Conservation (phyloP, 1,284 basidiomycete genomes). For the Paramarasmius palmivorus region DNA sequence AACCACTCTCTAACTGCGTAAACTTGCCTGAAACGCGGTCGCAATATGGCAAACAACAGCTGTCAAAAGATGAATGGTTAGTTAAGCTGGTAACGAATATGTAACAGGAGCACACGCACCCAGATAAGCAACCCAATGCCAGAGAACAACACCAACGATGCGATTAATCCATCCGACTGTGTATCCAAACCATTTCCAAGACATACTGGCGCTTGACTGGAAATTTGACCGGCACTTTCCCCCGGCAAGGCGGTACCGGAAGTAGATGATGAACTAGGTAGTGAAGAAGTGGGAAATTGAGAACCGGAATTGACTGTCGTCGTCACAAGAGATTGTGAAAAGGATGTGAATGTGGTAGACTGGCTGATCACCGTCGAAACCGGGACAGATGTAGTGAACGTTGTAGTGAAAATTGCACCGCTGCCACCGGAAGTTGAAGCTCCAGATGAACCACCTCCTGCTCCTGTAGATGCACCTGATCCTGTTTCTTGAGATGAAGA, state of each 20-base stretch:
- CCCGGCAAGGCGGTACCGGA: slow-evolving; percentile 1
- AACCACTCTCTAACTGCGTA: slow-evolving; percentile 78
- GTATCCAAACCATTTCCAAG: slow-evolving; percentile 65
- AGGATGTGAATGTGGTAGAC: slow-evolving; percentile 45
- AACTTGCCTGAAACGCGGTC: slow-evolving; percentile 68
- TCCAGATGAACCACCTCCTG: slow-evolving; percentile 12
- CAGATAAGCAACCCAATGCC: slow-evolving; percentile 62
- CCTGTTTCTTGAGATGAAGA: slow-evolving; percentile 11
- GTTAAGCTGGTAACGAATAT: slow-evolving; percentile 7
- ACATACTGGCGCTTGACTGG: slow-evolving; percentile 42
- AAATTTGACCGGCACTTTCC: slow-evolving; percentile 18
- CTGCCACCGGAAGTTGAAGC: slow-evolving; percentile 12
- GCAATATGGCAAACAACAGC: slow-evolving; percentile 65
- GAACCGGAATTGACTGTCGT: slow-evolving; percentile 22
- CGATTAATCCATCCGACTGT: slow-evolving; percentile 61
- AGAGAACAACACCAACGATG: slow-evolving; percentile 56
- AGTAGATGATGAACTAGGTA: slow-evolving; percentile 25
- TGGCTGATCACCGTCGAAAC: slow-evolving; percentile 38
- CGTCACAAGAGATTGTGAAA: slow-evolving; percentile 37
- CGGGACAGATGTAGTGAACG: slow-evolving; percentile 33
- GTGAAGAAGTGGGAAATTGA: slow-evolving; percentile 19
- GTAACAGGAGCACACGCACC: slow-evolving; percentile 45
- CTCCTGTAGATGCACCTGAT: not conserved
- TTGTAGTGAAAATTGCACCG: slow-evolving; percentile 28
- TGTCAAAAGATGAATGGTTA: slow-evolving; percentile 25